Conservation (phyloP, 352 stramenopile genomes). For the Globisporangium apiculatum region DNA sequence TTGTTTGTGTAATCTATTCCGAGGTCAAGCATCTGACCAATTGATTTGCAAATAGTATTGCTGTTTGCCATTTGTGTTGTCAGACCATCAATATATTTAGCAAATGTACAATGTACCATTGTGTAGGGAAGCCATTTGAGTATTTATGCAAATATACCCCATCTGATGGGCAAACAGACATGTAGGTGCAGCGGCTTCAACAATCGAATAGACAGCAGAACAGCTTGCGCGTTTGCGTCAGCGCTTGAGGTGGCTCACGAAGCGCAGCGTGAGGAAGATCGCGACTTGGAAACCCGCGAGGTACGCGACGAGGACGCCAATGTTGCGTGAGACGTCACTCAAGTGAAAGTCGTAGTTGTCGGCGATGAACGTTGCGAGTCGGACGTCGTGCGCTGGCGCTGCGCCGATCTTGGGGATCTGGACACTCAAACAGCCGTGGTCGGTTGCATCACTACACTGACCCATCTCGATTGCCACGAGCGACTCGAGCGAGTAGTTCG, state of each 20-base stretch:
- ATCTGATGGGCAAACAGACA: too few species aligned
- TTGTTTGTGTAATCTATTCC: too few species aligned
- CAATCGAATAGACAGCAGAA: too few species aligned
- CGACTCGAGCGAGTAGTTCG: slow-evolving; percentile 18
- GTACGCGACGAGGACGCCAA: slow-evolving; percentile 21
- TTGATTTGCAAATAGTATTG: too few species aligned
- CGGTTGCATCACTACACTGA: neutral
- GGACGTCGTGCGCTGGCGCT: neutral
- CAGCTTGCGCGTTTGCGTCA: slow-evolving; percentile 1
- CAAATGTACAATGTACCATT: too few species aligned
- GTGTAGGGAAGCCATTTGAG: too few species aligned
- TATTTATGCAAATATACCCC: too few species aligned
- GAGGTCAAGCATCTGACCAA: too few species aligned
- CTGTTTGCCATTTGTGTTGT: too few species aligned
- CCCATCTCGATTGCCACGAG: slow-evolving; percentile 13
- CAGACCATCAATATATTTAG: too few species aligned
- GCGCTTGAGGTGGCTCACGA: slow-evolving; percentile 46
- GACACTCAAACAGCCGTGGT: slow-evolving; percentile 7
- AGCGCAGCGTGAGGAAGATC: slow-evolving; percentile 42
- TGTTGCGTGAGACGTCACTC: slow-evolving; percentile 11
- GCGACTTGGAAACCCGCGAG: slow-evolving; percentile 23
- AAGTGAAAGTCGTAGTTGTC: slow-evolving; percentile 23
- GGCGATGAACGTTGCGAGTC: slow-evolving; percentile 11
- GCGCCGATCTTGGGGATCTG: neutral
- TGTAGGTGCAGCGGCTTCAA: too few species aligned